Evolutionary conservation across 2,329 filamentous ascomycete genomes (phyloP).

Genomic region (Apiospora marii): DNA sequence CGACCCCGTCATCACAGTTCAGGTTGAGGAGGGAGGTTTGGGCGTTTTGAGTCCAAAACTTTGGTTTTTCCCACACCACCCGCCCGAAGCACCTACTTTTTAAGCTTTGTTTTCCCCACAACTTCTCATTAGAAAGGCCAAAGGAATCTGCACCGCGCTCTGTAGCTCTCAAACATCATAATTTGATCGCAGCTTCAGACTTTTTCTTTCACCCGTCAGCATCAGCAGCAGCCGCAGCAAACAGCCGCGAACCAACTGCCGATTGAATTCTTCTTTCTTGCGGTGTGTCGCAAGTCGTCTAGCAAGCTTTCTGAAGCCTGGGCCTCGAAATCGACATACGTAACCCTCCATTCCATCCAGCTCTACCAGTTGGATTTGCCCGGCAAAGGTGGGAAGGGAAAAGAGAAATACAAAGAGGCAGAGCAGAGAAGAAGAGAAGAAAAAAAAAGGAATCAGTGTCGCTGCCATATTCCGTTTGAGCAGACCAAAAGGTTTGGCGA

Average conservation of each 20-base stretch:
- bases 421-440: not conserved
- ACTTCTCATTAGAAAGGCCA: slow-evolving; percentile 18
- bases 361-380: slow-evolving; percentile 5
- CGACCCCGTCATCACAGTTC: not conserved
- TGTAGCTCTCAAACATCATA: slow-evolving; percentile 14
- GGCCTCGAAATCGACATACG: not conserved
- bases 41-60: not conserved
- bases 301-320: slow-evolving; percentile 8
- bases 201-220: slow-evolving; percentile 1
- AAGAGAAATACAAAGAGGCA: slow-evolving; percentile 12
- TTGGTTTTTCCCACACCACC: slow-evolving; percentile 1
- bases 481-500: slow-evolving; percentile 49
- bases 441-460: slow-evolving; percentile 29
- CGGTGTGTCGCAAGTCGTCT: slow-evolving; percentile 10
- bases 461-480: slow-evolving; percentile 38
- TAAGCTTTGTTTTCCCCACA: slow-evolving; percentile 19
- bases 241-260: slow-evolving; percentile 3
- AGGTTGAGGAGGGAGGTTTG: not conserved
- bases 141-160: slow-evolving; percentile 16
- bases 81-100: slow-evolving; percentile 17
- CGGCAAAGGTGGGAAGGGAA: slow-evolving; percentile 21
- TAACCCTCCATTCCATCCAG: slow-evolving; percentile 19
- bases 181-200: slow-evolving; percentile 17
- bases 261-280: slow-evolving; percentile 9
- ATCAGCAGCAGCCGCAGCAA: slow-evolving; percentile 14